Conservation (phyloP, 352 stramenopile genomes). For the Globisporangium middletonii region DNA sequence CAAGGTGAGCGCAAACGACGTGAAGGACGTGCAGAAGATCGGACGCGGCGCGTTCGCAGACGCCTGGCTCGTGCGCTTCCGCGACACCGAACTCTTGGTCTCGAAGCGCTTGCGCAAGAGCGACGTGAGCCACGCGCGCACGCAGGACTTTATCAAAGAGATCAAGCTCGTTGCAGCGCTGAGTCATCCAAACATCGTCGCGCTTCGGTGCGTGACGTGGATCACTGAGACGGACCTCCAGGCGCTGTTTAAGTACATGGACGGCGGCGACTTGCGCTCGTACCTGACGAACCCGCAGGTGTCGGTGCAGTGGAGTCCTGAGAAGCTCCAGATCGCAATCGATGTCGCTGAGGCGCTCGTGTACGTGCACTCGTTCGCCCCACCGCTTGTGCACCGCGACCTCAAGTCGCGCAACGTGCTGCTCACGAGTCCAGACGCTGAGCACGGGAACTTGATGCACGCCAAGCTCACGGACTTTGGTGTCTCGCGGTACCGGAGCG, state of each 20-base stretch:
- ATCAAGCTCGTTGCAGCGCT: constrained; percentile 11
- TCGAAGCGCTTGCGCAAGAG: constrained; percentile 19
- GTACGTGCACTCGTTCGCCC: constrained; percentile 42
- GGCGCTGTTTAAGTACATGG: constrained; percentile 15
- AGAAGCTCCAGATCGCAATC: constrained; percentile 17
- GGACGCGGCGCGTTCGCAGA: constrained; percentile 27
- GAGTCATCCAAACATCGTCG: constrained; percentile 15
- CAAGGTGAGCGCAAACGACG: constrained; percentile 31
- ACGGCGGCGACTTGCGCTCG: constrained; percentile 5
- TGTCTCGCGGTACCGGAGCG: constrained; percentile 10
- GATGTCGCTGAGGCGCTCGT: constrained; percentile 36
- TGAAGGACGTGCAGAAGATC: constrained; percentile 43
- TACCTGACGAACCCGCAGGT: constrained; percentile 2
- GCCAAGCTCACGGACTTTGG: constrained; percentile 23
- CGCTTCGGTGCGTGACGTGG: constrained; percentile 15
- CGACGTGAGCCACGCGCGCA: constrained; percentile 2
- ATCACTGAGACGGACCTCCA: constrained; percentile 7
- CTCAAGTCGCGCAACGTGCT: constrained; percentile 42
- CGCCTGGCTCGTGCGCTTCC: constrained; percentile 45
- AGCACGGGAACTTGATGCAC: constrained; percentile 7
- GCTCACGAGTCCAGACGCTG: constrained; percentile 16
- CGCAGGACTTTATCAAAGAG: constrained; percentile 16
- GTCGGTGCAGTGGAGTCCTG: not conserved
- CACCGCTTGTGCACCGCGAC: constrained; percentile 32
- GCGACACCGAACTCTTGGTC: constrained; percentile 17